phyloP scores from a whole-genome alignment of 768 basidiomycete genomes.

The Infundibulicybe gibba region DNA sequence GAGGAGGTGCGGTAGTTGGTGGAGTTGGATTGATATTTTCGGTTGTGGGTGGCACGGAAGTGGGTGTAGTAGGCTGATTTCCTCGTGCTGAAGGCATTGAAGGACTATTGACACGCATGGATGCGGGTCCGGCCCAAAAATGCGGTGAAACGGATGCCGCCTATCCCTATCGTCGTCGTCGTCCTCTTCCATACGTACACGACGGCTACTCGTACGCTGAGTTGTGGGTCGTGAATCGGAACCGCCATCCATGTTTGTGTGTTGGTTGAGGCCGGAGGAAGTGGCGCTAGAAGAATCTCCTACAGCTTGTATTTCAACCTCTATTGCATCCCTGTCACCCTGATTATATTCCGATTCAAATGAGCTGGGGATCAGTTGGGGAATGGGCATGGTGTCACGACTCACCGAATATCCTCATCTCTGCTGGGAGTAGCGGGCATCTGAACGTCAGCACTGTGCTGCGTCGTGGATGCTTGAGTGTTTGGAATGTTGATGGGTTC shows the following conservation, averaged over 20 bases:
- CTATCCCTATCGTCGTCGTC: conserved; percentile 58
- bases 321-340: conserved; percentile 18
- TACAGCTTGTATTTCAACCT: conserved; percentile 26
- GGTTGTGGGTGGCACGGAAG: conserved; percentile 16
- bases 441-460: too few relatives aligned
- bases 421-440: too few relatives aligned
- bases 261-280: conserved; percentile 15
- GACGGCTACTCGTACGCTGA: conserved; percentile 28
- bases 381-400: conserved; percentile 37
- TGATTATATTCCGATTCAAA: conserved; percentile 21
- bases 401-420: conserved; percentile 7
- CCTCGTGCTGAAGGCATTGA: too few relatives aligned
- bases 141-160: conserved; percentile 63
- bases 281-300: conserved; percentile 24
- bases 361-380: conserved; percentile 34
- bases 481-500: background rate
- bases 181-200: conserved; percentile 59
- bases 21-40: conserved; percentile 10
- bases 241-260: conserved; percentile 19
- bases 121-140: conserved; percentile 1
- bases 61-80: too few relatives aligned
- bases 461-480: too few relatives aligned
- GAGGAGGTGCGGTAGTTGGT: conserved; percentile 12
- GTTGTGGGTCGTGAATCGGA: conserved; percentile 9
- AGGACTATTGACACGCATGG: too few relatives aligned